A percentile compares a stretch with the other conserved stretches of the same genome.
Evolutionary conservation across 805 yeast genomes (phyloP).

Genomic region (Kuraishia piskuri): DNA sequence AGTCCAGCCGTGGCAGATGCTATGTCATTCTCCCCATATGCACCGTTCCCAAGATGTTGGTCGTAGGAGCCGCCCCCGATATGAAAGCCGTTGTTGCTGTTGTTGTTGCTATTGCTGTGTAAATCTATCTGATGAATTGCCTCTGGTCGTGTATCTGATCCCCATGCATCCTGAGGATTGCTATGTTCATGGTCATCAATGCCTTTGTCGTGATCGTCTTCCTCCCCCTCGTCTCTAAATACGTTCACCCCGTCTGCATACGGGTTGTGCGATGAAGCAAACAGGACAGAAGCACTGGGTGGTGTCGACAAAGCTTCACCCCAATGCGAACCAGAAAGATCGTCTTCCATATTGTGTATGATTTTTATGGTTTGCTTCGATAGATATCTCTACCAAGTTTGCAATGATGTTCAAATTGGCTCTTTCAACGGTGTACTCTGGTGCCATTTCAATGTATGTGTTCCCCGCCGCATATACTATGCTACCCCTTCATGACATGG

Average conservation of each 20-base stretch:
- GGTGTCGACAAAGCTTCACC: constrained; percentile 42
- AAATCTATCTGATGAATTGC: not conserved
- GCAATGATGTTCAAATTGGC: too few species aligned
- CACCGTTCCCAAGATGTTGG: constrained; percentile 6
- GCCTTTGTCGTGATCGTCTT: constrained; percentile 19
- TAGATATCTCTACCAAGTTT: too few species aligned
- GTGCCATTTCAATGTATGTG: constrained; percentile 11
- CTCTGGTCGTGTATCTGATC: not conserved
- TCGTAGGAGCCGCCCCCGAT: not conserved
- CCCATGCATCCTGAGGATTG: not conserved
- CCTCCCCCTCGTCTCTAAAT: constrained; percentile 18
- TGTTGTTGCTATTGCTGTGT: not conserved
- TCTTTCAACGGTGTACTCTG: too few species aligned
- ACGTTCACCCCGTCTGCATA: constrained; percentile 12
- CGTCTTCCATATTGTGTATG: constrained; percentile 23
- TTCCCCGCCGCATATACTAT: constrained; percentile 3
- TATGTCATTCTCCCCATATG: constrained; percentile 7
- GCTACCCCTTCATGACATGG: constrained; percentile 11
- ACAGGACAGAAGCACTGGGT: constrained; percentile 17
- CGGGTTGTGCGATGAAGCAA: constrained; percentile 13
- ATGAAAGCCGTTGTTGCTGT: not conserved
- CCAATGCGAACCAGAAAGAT: constrained; percentile 51
- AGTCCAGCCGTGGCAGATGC: not conserved
- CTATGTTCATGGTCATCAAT: constrained; percentile 1
- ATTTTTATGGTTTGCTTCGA: not conserved